These are phyloP conservation scores for Bruguiera sexangula DNA, from an alignment of 345 rosid species.

Conservation along the genomic window DNA sequence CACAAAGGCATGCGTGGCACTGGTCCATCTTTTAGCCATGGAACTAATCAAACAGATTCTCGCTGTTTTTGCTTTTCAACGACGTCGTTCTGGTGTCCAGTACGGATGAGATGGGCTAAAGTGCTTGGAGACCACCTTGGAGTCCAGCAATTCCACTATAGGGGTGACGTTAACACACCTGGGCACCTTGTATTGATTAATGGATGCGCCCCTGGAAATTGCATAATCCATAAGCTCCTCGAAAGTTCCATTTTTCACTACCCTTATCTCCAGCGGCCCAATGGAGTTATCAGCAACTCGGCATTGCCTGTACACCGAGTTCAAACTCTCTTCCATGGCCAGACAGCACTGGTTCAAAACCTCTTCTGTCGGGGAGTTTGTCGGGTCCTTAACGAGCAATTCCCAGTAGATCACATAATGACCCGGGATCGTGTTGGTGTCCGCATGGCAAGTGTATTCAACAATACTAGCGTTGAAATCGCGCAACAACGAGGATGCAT, in stretches of 20 bases:
- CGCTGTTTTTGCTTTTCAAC: slow-evolving; percentile 12
- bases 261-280: slow-evolving; percentile 79
- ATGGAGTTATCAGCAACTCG: slow-evolving; percentile 79
- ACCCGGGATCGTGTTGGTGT: slow-evolving; percentile 78
- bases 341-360: slow-evolving; percentile 60
- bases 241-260: slow-evolving; percentile 82
- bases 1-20: too few species aligned
- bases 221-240: slow-evolving; percentile 98
- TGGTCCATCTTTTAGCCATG: too few species aligned
- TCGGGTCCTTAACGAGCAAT: slow-evolving; percentile 46
- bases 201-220: slow-evolving; percentile 90
- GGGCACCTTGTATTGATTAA: slow-evolving; percentile 94
- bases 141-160: slow-evolving; percentile 81
- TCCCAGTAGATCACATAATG: slow-evolving; percentile 96
- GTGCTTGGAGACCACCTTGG: slow-evolving; percentile 62
- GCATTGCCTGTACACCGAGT: slow-evolving; percentile 85
- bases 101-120: slow-evolving; percentile 71
- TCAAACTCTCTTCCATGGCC: slow-evolving; percentile 86
- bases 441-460: slow-evolving; percentile 87
- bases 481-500: slow-evolving; percentile 49
- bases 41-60: too few species aligned
- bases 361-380: slow-evolving; percentile 42
- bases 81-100: slow-evolving; percentile 75
- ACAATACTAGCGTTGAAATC: slow-evolving; percentile 64
- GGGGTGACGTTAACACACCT: slow-evolving; percentile 90